These are phyloP conservation scores for Salvia splendens DNA, from an alignment of 257 asterid species.

Conservation along the genomic window DNA sequence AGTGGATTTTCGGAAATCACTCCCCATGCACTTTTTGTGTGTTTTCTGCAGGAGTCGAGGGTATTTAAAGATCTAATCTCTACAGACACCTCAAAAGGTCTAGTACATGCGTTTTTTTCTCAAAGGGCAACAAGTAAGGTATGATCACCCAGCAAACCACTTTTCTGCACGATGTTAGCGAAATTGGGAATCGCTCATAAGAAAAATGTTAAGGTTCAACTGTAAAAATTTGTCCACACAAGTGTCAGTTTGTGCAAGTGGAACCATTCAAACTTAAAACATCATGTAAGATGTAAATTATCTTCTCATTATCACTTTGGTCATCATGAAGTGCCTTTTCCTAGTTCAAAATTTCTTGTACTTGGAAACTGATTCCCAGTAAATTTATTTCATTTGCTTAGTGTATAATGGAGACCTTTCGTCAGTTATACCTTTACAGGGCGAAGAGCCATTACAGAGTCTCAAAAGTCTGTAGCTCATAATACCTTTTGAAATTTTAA, in stretches of 20 bases:
- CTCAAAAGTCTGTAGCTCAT: background rate
- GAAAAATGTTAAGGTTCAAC: constrained; percentile 3
- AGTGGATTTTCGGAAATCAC: background rate
- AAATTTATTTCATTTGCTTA: background rate
- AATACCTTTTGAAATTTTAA: background rate
- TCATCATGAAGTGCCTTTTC: background rate
- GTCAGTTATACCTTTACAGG: background rate
- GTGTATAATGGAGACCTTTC: background rate
- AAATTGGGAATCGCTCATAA: background rate
- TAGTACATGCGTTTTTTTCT: constrained; percentile 88
- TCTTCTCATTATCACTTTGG: background rate
- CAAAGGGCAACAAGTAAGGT: constrained; percentile 91
- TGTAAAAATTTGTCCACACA: background rate
- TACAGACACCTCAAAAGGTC: constrained; percentile 77
- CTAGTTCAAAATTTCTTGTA: background rate
- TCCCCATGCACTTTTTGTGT: constrained; percentile 15
- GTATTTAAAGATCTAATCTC: constrained; percentile 62
- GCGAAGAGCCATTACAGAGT: background rate
- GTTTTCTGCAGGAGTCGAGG: constrained; percentile 61
- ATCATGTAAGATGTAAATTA: background rate
- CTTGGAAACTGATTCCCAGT: background rate
- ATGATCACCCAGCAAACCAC: constrained; percentile 24
- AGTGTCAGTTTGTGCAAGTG: background rate
- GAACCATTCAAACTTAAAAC: background rate
- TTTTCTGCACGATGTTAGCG: constrained; percentile 13